Evolutionary conservation across 164 flowering plant species (phyloP).

Genomic region (Berberis thunbergii): DNA sequence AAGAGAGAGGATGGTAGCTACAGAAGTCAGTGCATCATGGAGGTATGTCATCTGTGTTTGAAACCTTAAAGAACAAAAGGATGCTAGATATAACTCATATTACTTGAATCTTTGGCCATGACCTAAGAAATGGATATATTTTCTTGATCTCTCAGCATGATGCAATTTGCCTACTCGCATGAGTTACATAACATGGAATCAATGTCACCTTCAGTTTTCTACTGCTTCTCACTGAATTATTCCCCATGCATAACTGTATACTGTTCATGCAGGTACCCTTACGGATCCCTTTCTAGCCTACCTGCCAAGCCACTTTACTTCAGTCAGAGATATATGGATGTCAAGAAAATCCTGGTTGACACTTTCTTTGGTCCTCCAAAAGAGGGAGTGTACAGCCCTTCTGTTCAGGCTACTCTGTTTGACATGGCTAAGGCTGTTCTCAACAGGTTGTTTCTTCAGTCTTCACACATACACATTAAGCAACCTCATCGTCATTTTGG

Average conservation of each 20-base stretch:
- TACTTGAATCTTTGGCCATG: not conserved
- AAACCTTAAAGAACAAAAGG: not conserved
- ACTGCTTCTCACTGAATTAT: too few species aligned
- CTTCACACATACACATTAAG: too few species aligned
- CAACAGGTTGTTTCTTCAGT: slow-evolving; percentile 37
- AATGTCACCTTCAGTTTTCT: not conserved
- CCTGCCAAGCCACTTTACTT: slow-evolving; percentile 52
- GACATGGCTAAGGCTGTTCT: slow-evolving; percentile 74
- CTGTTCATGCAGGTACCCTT: slow-evolving; percentile 49
- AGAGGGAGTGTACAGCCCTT: slow-evolving; percentile 87
- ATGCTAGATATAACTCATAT: not conserved
- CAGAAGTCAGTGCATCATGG: slow-evolving; percentile 89
- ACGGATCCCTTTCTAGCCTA: slow-evolving; percentile 33
- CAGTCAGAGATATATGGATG: slow-evolving; percentile 46
- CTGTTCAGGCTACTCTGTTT: slow-evolving; percentile 87
- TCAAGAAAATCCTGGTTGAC: slow-evolving; percentile 51
- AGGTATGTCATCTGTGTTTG: slow-evolving; percentile 32
- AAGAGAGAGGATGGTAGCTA: slow-evolving; percentile 84
- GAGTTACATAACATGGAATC: not conserved
- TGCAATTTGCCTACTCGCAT: not conserved
- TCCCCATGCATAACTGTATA: too few species aligned
- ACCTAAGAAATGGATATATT: not conserved
- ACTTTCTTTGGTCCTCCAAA: slow-evolving; percentile 83
- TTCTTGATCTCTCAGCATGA: not conserved
- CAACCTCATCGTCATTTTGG: too few species aligned